Conservation (phyloP, 176 grass and related monocot species). For the Eleusine indica region DNA sequence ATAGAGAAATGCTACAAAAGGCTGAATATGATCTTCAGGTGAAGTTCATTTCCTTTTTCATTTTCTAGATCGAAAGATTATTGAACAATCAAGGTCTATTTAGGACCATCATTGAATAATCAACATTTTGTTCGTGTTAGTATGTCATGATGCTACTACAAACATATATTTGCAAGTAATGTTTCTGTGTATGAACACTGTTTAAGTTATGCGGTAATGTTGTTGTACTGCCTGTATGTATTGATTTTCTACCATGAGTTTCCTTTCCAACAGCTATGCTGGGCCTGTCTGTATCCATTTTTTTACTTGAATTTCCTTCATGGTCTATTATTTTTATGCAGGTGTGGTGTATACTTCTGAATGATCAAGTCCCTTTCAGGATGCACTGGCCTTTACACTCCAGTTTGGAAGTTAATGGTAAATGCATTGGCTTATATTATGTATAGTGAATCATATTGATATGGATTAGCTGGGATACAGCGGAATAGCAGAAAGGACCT, state of each 20-base stretch:
- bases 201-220: neutral
- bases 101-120: conserved; percentile 8
- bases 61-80: neutral
- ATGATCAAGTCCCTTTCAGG: conserved; percentile 86
- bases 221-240: neutral
- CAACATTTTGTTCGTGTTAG: conserved; percentile 7
- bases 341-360: conserved; percentile 86
- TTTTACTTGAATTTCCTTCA: conserved; percentile 24
- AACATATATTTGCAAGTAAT: neutral
- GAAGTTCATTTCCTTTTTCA: conserved; percentile 34
- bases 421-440: conserved; percentile 22
- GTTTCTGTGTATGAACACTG: conserved; percentile 8
- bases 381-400: conserved; percentile 85
- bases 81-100: conserved; percentile 10
- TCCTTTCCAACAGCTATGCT: conserved; percentile 28
- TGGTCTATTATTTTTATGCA: conserved; percentile 51
- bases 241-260: conserved; percentile 6
- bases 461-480: no score
- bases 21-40: conserved; percentile 74
- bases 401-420: conserved; percentile 85
- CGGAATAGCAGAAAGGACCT: no score
- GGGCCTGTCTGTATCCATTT: neutral
- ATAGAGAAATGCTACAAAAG: conserved; percentile 66
- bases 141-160: conserved; percentile 23
- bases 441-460: conserved; percentile 27